phyloP scores from a whole-genome alignment of 441 rosid genomes.

The Pelargonium australe region DNA sequence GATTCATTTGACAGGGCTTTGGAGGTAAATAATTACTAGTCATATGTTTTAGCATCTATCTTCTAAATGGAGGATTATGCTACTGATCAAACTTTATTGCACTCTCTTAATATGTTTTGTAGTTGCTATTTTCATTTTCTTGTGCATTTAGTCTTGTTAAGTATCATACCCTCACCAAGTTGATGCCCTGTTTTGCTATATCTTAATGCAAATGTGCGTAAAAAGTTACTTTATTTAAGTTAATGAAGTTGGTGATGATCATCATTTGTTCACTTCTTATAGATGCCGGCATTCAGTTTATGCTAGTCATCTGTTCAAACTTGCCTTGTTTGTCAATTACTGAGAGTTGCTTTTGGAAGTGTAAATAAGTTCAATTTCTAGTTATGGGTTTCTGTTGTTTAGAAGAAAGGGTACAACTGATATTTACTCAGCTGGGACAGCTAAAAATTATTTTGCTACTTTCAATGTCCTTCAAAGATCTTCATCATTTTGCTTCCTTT shows the following conservation, averaged over 20 bases:
- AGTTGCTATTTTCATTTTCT: too few species aligned
- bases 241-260: neutral
- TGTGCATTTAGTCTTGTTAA: too few species aligned
- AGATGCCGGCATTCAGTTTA: too few species aligned
- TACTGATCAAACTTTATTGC: neutral
- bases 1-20: constrained; percentile 79
- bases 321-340: too few species aligned
- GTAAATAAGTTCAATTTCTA: neutral
- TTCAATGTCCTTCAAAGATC: neutral
- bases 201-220: neutral
- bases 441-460: neutral
- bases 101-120: neutral
- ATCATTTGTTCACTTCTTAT: neutral
- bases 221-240: neutral
- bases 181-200: neutral
- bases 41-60: neutral
- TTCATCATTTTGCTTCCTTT: neutral
- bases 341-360: too few species aligned
- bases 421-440: neutral
- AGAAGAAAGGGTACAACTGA: neutral
- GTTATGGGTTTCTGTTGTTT: neutral
- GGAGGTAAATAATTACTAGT: constrained; percentile 40
- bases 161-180: too few species aligned
- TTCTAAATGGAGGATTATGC: too few species aligned
- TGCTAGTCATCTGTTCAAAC: too few species aligned